Evolutionary conservation across 257 asterid species (phyloP), one percentile per base, ranked within the genome.

Genomic region (Fraxinus anomala): DNA sequence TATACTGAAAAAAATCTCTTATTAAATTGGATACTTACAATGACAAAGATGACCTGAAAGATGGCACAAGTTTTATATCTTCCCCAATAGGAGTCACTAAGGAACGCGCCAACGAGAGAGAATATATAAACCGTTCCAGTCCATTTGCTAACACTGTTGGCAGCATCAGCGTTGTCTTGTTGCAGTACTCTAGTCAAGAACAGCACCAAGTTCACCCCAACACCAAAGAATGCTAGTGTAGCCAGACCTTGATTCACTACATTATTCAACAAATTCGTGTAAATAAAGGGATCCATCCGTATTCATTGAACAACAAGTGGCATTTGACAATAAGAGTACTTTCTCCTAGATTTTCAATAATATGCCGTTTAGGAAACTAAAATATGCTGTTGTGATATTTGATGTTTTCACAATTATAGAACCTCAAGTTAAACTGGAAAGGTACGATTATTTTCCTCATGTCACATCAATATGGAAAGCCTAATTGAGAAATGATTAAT

Each of bases 71-170:
- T 94, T 73, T 88, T 91, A 88, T 83, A 94, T 86, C 99, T 75
- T 79, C 99, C 99, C 99, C 99, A 94, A 67, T 94, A 92, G 4
- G 99, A 91, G 90, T 94, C 99, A 37, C 99, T 94, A 2, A 94
- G 89, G 77, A 94, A 92, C 23, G 97, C 99, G 16, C 99, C 99
- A n/a, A 94, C 92, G 3, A 94, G 97, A 17, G 99, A 94, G 96
- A 91, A 94, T 39, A 94, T 91, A 78, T 94, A 94, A 59, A 94
- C 97, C 3, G 99, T 94, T 33, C 98, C 98, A 1, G 98, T 94
- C 98, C 97, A 94, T 85, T 89, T 91, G 94, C 98, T 94, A 3
- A 94, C 99, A 34, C 87, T 90, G 79, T 94, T 94, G 6, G 99
- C 99, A 2, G 97, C 99, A 16, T 89, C 94, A 5, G 97, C 99